A percentile compares a stretch with the other conserved stretches of the same genome.
Conservation (phyloP, 257 asterid genomes). For the Voacanga thouarsii region DNA sequence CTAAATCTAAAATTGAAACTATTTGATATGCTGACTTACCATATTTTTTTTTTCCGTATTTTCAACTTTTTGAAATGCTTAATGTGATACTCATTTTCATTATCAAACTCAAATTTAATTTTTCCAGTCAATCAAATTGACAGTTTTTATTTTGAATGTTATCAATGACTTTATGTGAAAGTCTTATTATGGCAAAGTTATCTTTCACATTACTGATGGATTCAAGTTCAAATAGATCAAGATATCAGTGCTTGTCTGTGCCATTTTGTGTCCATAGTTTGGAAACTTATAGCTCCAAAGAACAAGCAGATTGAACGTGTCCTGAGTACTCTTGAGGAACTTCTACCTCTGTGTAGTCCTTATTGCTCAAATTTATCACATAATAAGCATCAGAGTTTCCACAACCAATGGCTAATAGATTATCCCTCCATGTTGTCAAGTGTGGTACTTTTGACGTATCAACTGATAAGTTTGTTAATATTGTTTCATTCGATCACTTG, state of each 20-base stretch:
- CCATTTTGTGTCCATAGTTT: not conserved
- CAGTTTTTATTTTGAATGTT: too few relatives aligned
- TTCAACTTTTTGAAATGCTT: too few relatives aligned
- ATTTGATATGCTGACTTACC: too few relatives aligned
- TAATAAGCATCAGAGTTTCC: not conserved
- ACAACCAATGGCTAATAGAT: constrained; percentile 13
- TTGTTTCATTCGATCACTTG: not conserved
- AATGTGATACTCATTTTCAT: too few relatives aligned
- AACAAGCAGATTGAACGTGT: constrained; percentile 15
- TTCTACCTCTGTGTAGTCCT: not conserved
- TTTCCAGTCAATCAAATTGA: too few relatives aligned
- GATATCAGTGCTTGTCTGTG: not conserved
- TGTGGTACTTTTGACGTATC: not conserved
- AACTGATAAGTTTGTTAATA: constrained; percentile 4
- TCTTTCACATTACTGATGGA: too few relatives aligned
- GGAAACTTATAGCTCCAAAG: constrained; percentile 4
- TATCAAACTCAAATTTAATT: too few relatives aligned
- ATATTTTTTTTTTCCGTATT: too few relatives aligned
- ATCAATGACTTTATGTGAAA: too few relatives aligned
- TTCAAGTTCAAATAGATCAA: too few relatives aligned
- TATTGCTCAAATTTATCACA: constrained; percentile 3
- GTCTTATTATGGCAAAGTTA: too few relatives aligned
- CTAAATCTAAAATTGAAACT: too few relatives aligned
- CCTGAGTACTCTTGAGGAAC: constrained; percentile 8
- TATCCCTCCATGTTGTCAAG: constrained; percentile 21